A percentile compares a stretch with the other conserved stretches of the same genome.
Conservation (phyloP, 371 early-diverging fungal genomes). For the Choanephora cucurbitarum region DNA sequence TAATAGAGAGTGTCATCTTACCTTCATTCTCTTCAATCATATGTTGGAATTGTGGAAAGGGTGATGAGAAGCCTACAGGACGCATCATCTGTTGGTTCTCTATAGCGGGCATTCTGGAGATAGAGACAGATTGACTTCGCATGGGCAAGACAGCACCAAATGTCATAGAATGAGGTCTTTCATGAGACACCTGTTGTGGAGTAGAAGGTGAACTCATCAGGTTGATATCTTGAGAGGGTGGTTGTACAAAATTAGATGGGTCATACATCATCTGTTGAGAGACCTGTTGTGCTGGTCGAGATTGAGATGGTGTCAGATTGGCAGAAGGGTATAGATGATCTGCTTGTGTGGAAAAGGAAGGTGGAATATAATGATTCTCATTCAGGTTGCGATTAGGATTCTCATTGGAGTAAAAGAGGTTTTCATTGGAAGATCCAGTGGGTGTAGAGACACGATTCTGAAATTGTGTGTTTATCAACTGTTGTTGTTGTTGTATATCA, state of each 20-base stretch:
- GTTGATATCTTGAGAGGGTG: slow-evolving; percentile 3
- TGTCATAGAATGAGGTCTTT: slow-evolving; percentile 24
- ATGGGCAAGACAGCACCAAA: slow-evolving; percentile 15
- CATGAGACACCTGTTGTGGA: background rate
- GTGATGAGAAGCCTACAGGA: slow-evolving; percentile 7
- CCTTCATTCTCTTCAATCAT: slow-evolving; percentile 16
- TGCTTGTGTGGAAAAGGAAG: background rate
- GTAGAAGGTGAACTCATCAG: slow-evolving; percentile 8
- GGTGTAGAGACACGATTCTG: slow-evolving; percentile 1
- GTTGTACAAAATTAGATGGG: slow-evolving; percentile 1
- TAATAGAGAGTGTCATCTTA: background rate
- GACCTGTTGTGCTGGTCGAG: background rate
- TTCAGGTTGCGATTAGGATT: background rate
- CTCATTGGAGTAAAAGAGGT: slow-evolving; percentile 16
- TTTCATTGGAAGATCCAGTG: slow-evolving; percentile 4
- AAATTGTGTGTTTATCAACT: background rate
- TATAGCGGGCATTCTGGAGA: slow-evolving; percentile 1
- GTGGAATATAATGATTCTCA: background rate
- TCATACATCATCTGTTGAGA: background rate
- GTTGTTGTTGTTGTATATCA: slow-evolving; percentile 10
- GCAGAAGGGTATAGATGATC: slow-evolving; percentile 15
- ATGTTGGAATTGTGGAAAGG: slow-evolving; percentile 10
- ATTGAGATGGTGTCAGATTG: background rate
- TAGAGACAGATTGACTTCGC: slow-evolving; percentile 3
- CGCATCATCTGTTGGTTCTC: background rate